These are phyloP conservation scores for Senna siamea DNA, from an alignment of 306 rosid species.

Conservation along the genomic window DNA sequence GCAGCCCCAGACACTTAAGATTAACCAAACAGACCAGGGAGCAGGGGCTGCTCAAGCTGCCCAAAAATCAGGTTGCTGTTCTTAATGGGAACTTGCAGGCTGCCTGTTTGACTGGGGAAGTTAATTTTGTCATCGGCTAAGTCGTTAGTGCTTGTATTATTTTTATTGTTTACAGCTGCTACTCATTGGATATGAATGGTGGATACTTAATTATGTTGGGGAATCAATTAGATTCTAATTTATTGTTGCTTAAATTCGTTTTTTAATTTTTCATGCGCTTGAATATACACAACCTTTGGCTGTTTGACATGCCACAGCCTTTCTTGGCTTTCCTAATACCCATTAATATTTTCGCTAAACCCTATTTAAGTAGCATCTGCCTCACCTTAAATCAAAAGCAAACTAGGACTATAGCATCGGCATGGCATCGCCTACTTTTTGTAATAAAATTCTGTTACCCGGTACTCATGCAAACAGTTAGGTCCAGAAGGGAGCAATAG, in stretches of 20 bases:
- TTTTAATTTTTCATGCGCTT: background rate
- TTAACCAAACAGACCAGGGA: slow-evolving; percentile 69
- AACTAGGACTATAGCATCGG: background rate
- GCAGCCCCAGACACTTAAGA: slow-evolving; percentile 84
- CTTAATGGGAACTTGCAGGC: slow-evolving; percentile 41
- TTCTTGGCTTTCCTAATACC: background rate
- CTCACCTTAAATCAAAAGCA: background rate
- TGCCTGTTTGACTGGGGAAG: slow-evolving; percentile 45
- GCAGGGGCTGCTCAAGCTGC: slow-evolving; percentile 63
- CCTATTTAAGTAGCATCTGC: background rate
- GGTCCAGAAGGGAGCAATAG: too few relatives aligned
- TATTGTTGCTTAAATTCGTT: slow-evolving; percentile 32
- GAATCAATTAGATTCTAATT: slow-evolving; percentile 48
- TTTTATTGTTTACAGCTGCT: slow-evolving; percentile 40
- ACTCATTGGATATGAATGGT: slow-evolving; percentile 57
- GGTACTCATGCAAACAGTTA: background rate
- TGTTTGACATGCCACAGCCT: too few relatives aligned
- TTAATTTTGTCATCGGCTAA: slow-evolving; percentile 54
- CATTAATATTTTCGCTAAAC: background rate
- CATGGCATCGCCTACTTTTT: background rate
- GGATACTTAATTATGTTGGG: slow-evolving; percentile 42
- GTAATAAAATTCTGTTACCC: too few relatives aligned
- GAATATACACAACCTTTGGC: too few relatives aligned
- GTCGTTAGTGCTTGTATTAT: slow-evolving; percentile 53
- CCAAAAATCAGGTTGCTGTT: slow-evolving; percentile 76